Evolutionary conservation across 768 basidiomycete species (phyloP), one percentile per base, ranked within the genome.

Genomic region (Russula olivacea): DNA sequence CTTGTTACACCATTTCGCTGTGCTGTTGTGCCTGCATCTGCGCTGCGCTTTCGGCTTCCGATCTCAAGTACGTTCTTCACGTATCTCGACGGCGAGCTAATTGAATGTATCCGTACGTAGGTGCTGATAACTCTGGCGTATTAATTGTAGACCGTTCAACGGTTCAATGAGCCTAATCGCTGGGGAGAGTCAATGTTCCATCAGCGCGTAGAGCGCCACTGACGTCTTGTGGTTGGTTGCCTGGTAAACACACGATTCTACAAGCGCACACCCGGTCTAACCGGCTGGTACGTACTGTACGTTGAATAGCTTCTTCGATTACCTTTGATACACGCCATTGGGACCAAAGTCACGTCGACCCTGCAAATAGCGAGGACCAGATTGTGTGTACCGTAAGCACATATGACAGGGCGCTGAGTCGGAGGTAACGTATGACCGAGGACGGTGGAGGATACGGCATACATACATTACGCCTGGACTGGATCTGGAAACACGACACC

Each of bases 81-180:
- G 36, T 47, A 51, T 58, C 34, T 21, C n/a, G 41, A 23, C 53
- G 21, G 51, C 54, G 51, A 52, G 50, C 25, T 28, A 58, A 58
- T 28, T 30, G 19, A 17, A 34, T 19, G 17, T 30, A 52, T 19
- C 28, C 50, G 58, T 62, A 45, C 50, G 56, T 54, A 38, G 34
- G n/a, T 23, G n/a, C 23, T 15, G 9, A 57, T 34, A 21, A 55
- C 14, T 51, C 23, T 55, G 55, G 48, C 48, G 19, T 23, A 25
- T 19, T 43, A 10, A n/a, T 50, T n/a, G 40, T 32, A 14, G 30
- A 40, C n/a, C 7, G 17, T 25, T 14, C 50, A 38, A 57, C 52
- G 61, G 17, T 25, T 14, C 50, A 38, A 57, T 58, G 61, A 58
- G 49, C 45, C 45, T 12, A n/a, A 47, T 47, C 55, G 41, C 61